phyloP scores from a whole-genome alignment of 192 early-diverging fungal species.

The Umbelopsis sp. region DNA sequence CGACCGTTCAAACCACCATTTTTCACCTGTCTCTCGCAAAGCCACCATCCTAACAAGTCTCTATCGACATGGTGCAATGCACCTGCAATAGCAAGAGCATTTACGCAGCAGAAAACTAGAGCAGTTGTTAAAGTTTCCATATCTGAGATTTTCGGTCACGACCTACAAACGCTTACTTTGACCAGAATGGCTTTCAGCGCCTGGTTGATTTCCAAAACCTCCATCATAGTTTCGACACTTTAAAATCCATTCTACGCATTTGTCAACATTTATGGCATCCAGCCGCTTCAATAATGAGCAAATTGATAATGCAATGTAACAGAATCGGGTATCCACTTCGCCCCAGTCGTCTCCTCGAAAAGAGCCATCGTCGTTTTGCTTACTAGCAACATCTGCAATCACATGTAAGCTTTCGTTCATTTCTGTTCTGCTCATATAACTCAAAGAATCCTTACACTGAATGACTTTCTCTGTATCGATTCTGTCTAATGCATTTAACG shows the following conservation, averaged over 20 bases:
- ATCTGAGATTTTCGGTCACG: not conserved
- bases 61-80: conserved; percentile 78
- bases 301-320: conserved; percentile 80
- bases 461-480: conserved; percentile 69
- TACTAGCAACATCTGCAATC: conserved; percentile 58
- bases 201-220: conserved; percentile 88
- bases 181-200: conserved; percentile 90
- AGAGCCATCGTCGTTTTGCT: conserved; percentile 73
- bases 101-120: conserved; percentile 89
- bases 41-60: conserved; percentile 89
- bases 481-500: conserved; percentile 78
- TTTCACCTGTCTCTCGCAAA: conserved; percentile 89
- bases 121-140: not conserved
- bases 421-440: not conserved
- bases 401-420: not conserved
- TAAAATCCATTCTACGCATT: conserved; percentile 72
- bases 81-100: conserved; percentile 81
- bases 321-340: conserved; percentile 93
- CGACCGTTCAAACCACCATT: conserved; percentile 95
- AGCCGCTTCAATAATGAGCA: conserved; percentile 76
- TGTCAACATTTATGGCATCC: conserved; percentile 63
- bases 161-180: conserved; percentile 52
- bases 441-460: conserved; percentile 55
- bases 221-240: conserved; percentile 95
- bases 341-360: conserved; percentile 93